phyloP scores from a whole-genome alignment of 305 asterid species.

The Withania somnifera region DNA sequence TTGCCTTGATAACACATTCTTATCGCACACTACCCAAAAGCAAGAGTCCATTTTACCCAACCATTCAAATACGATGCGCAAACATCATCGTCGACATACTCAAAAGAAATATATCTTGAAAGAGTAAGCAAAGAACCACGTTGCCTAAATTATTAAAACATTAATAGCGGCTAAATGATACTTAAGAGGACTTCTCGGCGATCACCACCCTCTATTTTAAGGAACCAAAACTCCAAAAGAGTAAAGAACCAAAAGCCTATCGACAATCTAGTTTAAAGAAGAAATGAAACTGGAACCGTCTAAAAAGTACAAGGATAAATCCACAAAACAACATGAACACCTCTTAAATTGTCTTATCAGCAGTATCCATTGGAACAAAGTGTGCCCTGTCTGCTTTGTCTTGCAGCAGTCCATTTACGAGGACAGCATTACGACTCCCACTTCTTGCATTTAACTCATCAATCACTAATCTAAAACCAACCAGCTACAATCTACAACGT shows the following conservation, averaged over 20 bases:
- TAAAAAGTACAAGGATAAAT: not conserved
- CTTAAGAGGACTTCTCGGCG: not conserved
- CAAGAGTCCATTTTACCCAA: not conserved
- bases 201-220: not conserved
- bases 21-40: not conserved
- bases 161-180: not conserved
- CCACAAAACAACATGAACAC: not conserved
- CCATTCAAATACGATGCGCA: not conserved
- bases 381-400: not conserved
- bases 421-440: not conserved
- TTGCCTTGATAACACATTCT: not conserved
- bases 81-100: not conserved
- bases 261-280: not conserved
- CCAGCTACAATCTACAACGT: not conserved
- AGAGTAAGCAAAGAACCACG: not conserved
- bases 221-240: too few relatives aligned
- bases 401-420: not conserved
- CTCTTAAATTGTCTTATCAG: not conserved
- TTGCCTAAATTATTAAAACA: not conserved
- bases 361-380: not conserved
- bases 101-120: not conserved
- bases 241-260: not conserved
- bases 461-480: not conserved
- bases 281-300: not conserved
- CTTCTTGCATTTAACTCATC: not conserved